phyloP scores from a whole-genome alignment of 139 green algal species.

The Trebouxia sp. region DNA sequence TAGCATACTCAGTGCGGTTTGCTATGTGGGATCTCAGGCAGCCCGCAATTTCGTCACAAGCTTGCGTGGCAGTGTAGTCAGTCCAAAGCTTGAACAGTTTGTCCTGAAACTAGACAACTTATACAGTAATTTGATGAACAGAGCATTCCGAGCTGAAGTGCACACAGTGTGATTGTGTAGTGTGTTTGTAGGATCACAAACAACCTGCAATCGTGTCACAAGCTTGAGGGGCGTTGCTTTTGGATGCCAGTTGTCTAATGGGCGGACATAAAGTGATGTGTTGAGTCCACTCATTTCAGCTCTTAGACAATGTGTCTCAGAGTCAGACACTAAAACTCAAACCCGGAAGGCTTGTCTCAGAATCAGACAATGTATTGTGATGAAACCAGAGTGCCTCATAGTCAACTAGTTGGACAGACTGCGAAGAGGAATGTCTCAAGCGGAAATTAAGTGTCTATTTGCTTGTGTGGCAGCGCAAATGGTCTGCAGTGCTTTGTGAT shows the following conservation, averaged over 20 bases:
- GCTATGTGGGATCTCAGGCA: not conserved
- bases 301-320: slow-evolving; percentile 9
- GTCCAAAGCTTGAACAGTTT: slow-evolving; percentile 17
- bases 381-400: slow-evolving; percentile 22
- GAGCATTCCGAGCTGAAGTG: slow-evolving; percentile 18
- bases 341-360: not conserved
- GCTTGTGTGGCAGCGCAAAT: slow-evolving; percentile 24
- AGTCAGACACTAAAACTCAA: slow-evolving; percentile 9
- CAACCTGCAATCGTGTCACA: too few species aligned
- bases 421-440: slow-evolving; percentile 24
- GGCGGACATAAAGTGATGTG: not conserved
- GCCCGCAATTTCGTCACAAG: slow-evolving; percentile 20
- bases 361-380: slow-evolving; percentile 11
- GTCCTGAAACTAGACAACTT: slow-evolving; percentile 2
- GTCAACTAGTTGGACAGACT: slow-evolving; percentile 26
- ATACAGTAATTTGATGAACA: not conserved
- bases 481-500: not conserved
- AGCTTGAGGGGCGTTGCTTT: slow-evolving; percentile 7
- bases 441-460: slow-evolving; percentile 21
- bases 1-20: not conserved
- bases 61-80: slow-evolving; percentile 21
- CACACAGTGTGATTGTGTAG: not conserved
- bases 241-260: not conserved
- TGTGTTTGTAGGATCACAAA: too few species aligned
- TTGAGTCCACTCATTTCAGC: slow-evolving; percentile 10